A percentile compares a stretch with the other conserved stretches of the same genome.
These are phyloP conservation scores for Talaromyces sp. DNA, from an alignment of 2,329 filamentous ascomycete genomes.

Conservation along the genomic window DNA sequence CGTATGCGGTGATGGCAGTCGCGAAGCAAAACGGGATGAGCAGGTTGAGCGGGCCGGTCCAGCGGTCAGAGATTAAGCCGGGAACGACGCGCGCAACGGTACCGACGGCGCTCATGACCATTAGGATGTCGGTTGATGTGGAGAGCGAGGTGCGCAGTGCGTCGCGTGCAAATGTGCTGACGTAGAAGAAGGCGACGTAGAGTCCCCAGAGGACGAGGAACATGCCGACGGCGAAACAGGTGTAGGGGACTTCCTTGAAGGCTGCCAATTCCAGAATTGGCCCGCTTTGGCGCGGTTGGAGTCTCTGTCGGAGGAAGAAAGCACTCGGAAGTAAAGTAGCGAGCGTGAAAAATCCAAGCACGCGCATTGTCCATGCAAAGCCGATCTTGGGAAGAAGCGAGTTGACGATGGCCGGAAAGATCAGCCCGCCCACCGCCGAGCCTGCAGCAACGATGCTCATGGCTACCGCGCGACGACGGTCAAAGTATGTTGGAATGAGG, in stretches of 20 bases:
- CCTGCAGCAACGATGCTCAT: constrained; percentile 34
- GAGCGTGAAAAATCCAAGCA: constrained; percentile 9
- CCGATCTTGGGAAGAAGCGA: constrained; percentile 35
- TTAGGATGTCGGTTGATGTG: constrained; percentile 53
- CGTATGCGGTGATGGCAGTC: constrained; percentile 4
- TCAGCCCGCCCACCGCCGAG: constrained; percentile 36
- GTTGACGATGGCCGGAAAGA: constrained; percentile 42
- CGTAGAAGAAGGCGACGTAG: constrained; percentile 10
- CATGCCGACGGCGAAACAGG: constrained; percentile 7
- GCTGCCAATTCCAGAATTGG: constrained; percentile 7
- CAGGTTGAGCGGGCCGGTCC: constrained; percentile 8
- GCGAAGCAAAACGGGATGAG: constrained; percentile 4
- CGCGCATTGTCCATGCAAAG: constrained; percentile 10
- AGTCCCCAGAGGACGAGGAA: constrained; percentile 8
- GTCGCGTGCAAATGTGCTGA: constrained; percentile 17
- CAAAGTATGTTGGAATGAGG: constrained; percentile 39
- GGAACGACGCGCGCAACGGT: constrained; percentile 53
- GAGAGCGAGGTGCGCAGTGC: constrained; percentile 36
- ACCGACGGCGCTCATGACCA: constrained; percentile 61
- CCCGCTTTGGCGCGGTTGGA: constrained; percentile 2
- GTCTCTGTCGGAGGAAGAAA: constrained; percentile 5
- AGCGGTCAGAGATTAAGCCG: constrained; percentile 24
- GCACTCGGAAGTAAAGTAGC: constrained; percentile 6
- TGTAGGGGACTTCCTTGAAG: constrained; percentile 8
- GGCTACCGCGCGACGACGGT: constrained; percentile 31